Evolutionary conservation across 1,284 basidiomycete genomes (phyloP).

Genomic region (Ceratobasidium sp.): DNA sequence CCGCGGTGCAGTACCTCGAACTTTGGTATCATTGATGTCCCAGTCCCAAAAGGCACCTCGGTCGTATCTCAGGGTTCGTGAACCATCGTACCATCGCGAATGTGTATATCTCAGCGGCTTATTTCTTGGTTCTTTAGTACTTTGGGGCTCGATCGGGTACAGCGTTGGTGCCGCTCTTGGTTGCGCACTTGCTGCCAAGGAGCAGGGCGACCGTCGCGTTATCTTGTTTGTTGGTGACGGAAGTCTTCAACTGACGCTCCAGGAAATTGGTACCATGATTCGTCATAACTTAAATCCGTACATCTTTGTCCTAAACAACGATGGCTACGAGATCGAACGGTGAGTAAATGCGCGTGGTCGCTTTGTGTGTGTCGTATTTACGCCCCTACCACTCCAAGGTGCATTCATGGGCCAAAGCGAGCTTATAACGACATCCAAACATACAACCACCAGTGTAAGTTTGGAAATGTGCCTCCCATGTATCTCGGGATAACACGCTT

Average conservation of each 20-base stretch:
- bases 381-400: slow-evolving; percentile 6
- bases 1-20: slow-evolving; percentile 61
- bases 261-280: slow-evolving; percentile 77
- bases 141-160: slow-evolving; percentile 92
- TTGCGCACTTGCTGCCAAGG: slow-evolving; percentile 80
- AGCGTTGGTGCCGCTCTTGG: slow-evolving; percentile 80
- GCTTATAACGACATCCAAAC: slow-evolving; percentile 58
- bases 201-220: slow-evolving; percentile 70
- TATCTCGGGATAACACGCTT: background rate
- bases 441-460: slow-evolving; percentile 60
- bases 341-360: slow-evolving; percentile 70
- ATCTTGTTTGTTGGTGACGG: slow-evolving; percentile 91
- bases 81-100: slow-evolving; percentile 53
- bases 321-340: slow-evolving; percentile 89
- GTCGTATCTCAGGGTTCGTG: slow-evolving; percentile 70
- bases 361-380: slow-evolving; percentile 9
- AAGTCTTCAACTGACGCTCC: slow-evolving; percentile 65
- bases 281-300: slow-evolving; percentile 75
- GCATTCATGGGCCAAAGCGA: slow-evolving; percentile 55
- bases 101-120: slow-evolving; percentile 50
- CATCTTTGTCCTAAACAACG: slow-evolving; percentile 89
- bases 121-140: slow-evolving; percentile 58
- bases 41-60: slow-evolving; percentile 72
- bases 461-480: slow-evolving; percentile 58
- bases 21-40: slow-evolving; percentile 82